Conservation (phyloP, 495 filamentous ascomycete species). For the Penicillium silybi region DNA sequence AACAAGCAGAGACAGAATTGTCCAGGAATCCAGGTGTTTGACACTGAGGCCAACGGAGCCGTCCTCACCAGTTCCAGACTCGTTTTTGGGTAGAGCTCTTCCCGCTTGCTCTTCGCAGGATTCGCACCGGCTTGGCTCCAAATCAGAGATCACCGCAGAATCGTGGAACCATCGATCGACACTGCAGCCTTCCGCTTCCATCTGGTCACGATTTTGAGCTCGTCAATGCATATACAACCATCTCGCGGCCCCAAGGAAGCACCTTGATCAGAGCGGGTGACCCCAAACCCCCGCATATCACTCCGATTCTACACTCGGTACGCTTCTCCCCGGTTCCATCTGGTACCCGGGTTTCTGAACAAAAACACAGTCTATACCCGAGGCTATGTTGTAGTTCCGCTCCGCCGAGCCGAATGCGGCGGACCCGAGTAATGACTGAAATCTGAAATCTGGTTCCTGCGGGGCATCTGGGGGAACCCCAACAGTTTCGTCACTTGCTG, state of each 20-base stretch:
- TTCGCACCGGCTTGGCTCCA: not conserved
- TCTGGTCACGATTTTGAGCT: not conserved
- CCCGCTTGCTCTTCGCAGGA: not conserved
- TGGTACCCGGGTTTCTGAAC: not conserved
- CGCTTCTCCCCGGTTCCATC: not conserved
- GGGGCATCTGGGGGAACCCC: not conserved
- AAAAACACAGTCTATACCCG: not conserved
- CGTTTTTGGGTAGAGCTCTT: too few relatives aligned
- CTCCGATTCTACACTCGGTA: not conserved
- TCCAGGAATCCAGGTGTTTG: too few relatives aligned
- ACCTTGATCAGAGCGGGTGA: not conserved
- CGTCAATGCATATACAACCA: too few relatives aligned
- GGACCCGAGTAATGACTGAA: not conserved
- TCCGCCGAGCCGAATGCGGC: slow-evolving; percentile 14
- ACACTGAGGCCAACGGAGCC: too few relatives aligned
- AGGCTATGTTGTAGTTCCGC: slow-evolving; percentile 2
- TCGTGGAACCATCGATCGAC: not conserved
- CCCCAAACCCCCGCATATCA: not conserved
- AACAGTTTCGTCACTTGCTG: not conserved
- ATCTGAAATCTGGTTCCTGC: not conserved
- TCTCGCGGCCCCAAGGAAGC: too few relatives aligned
- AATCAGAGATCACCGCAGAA: not conserved
- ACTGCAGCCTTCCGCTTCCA: not conserved
- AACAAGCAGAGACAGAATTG: not conserved
- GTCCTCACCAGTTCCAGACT: too few relatives aligned